Conservation (phyloP, 2,329 filamentous ascomycete species). For the Anisogramma anomala region DNA sequence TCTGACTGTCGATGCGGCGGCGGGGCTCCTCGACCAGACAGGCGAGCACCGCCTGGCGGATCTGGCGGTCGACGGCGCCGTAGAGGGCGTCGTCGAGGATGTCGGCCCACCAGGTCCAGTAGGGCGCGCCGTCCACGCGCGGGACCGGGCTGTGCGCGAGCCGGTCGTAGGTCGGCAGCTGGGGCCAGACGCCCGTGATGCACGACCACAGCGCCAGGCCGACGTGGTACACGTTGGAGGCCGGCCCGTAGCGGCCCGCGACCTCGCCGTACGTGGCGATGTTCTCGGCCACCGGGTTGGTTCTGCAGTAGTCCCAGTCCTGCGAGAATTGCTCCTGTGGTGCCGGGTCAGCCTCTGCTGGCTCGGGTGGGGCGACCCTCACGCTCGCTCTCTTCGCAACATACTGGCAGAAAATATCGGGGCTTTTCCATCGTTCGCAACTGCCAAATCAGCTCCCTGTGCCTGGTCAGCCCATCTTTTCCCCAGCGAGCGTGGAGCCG, state of each 20-base stretch:
- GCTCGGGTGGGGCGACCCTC: not conserved
- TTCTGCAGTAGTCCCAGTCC: not conserved
- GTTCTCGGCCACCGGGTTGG: not conserved
- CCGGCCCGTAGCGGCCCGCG: not conserved
- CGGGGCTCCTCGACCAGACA: not conserved
- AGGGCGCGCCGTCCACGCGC: not conserved
- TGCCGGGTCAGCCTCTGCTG: not conserved
- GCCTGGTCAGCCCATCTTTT: not conserved
- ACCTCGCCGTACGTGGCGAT: not conserved
- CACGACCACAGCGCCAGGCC: not conserved
- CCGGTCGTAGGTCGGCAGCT: not conserved
- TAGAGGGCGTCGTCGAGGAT: not conserved
- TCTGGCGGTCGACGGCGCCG: not conserved
- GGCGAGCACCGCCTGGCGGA: conserved; percentile 13
- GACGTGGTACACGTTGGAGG: not conserved
- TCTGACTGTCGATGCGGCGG: not conserved
- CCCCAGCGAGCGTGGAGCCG: too few relatives aligned
- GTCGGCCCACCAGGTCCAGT: not conserved
- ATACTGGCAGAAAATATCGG: not conserved
- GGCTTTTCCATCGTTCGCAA: not conserved
- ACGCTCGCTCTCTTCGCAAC: not conserved
- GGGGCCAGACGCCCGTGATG: not conserved
- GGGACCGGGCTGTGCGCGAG: not conserved
- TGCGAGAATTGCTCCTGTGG: not conserved
- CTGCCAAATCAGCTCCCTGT: not conserved